Base-by-base conservation (phyloP, 164 flowering plant species). In the Buxus sempervirens region DNA sequence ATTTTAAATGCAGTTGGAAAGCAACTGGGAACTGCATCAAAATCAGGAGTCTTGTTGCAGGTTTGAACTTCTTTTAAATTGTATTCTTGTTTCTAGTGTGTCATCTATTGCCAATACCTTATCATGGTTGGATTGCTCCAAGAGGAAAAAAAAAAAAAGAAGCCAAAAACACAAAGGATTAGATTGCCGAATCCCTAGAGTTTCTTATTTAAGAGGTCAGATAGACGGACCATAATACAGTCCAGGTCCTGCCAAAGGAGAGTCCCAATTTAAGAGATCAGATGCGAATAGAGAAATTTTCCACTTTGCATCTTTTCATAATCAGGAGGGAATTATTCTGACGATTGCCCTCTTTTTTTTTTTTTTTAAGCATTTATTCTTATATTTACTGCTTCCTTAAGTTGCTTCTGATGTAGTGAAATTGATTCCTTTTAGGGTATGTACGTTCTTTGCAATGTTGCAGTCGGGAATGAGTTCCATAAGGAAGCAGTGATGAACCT, bases 401-500 rank as follows among this genome's bases (percentile, higher is more conserved):
- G n/a, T n/a, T 28, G 42, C 36, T 69, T 53, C 60, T 54, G 42
- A 58, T n/a, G n/a, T 14, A 19, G 56, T 19, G 21, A 61, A 36
- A 1, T 5, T 25, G 60, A 2, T 42, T 12, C 36, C 49, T 54
- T 65, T 21, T 27, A 96, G 99, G 98, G 91, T 68, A 85, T 96
- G 95, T 88, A 86, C 72, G 85, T 80, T 22, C 86, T 96, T n/a
- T 58, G 78, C 81, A 96, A 96, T 74, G 79, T 96, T 63, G 90
- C 96, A 55, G 77, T 88, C 76, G 99, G 97, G 53, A 82, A 73
- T 64, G 91, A 90, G 74, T 70, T 79, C 69, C 97, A 93, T 68
- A 93, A 96, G 76, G 97, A 93, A 70, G 89, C 91, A 23, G 91
- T 90, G 19, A 84, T 90, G 93, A 79, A 82, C 58, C 86, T 79